Evolutionary conservation across 2,329 filamentous ascomycete genomes (phyloP).

Genomic region (Talaromyces atroroseus): DNA sequence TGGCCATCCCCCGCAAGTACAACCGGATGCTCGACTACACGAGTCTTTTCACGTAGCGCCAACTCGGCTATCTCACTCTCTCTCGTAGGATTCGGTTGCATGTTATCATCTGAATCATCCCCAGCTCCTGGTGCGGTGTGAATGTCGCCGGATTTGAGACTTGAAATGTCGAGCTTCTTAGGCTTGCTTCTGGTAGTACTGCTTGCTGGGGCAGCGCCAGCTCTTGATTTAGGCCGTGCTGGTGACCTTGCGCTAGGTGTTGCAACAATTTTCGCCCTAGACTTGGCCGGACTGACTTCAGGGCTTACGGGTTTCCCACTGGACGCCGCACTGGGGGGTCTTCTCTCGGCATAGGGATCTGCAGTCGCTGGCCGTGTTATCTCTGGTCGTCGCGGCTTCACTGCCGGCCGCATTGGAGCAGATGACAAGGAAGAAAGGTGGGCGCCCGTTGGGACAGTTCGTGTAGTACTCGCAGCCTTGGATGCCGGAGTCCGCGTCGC

Average conservation of each 20-base stretch:
- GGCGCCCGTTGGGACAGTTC: conserved; percentile 32
- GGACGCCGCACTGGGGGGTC: conserved; percentile 52
- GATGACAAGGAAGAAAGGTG: conserved; percentile 48
- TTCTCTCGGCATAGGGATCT: conserved; percentile 27
- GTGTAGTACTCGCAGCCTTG: conserved; percentile 20
- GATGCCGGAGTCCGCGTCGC: conserved; percentile 25
- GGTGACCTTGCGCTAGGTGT: conserved; percentile 29
- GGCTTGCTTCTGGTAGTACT: conserved; percentile 27
- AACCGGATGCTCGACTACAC: background rate
- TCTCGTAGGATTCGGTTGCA: conserved; percentile 1
- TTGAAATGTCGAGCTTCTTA: conserved; percentile 29
- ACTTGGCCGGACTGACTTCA: conserved; percentile 19
- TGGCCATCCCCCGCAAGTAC: background rate
- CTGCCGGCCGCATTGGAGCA: conserved; percentile 51
- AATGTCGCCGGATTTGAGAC: conserved; percentile 23
- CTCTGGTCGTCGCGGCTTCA: conserved; percentile 34
- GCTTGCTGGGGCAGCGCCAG: conserved; percentile 24
- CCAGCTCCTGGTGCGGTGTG: conserved; percentile 14
- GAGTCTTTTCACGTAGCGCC: background rate
- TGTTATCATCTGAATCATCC: conserved; percentile 21
- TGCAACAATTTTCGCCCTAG: conserved; percentile 22
- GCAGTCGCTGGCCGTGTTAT: conserved; percentile 31
- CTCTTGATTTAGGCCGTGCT: conserved; percentile 29
- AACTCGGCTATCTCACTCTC: conserved; percentile 34
- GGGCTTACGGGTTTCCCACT: conserved; percentile 26